Percentiles rank a stretch among this genome's conserved stretches.
These are phyloP conservation scores for Triadica sebifera DNA, from an alignment of 345 rosid species.

Conservation along the genomic window DNA sequence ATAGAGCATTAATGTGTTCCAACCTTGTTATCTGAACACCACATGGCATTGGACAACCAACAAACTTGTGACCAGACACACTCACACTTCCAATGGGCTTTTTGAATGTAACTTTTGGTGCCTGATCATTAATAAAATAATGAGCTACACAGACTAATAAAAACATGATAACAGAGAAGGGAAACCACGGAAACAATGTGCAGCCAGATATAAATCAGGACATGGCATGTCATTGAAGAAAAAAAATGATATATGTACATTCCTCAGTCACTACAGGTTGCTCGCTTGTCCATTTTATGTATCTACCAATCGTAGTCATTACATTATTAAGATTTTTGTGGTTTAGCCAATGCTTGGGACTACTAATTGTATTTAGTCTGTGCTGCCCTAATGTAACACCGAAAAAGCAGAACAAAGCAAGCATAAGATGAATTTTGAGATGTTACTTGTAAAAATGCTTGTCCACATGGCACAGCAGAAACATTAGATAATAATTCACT, in stretches of 20 bases:
- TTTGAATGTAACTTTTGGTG: slow-evolving; percentile 85
- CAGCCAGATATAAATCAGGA: not conserved
- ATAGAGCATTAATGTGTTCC: slow-evolving; percentile 76
- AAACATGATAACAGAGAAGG: too few species aligned
- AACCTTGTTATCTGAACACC: slow-evolving; percentile 91
- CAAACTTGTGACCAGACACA: slow-evolving; percentile 93
- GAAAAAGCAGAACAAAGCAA: not conserved
- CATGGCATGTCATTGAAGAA: not conserved
- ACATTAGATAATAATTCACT: not conserved
- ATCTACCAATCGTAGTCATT: not conserved
- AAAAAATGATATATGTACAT: not conserved
- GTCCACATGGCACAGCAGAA: not conserved
- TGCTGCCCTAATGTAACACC: not conserved
- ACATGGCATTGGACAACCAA: slow-evolving; percentile 98
- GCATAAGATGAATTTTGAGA: not conserved
- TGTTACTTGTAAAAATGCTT: not conserved
- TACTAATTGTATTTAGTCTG: not conserved
- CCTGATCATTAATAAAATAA: slow-evolving; percentile 43
- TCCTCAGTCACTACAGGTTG: not conserved
- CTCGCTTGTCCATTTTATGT: not conserved
- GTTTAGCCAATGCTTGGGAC: not conserved
- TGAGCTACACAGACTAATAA: not conserved
- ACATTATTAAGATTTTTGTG: not conserved
- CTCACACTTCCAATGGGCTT: slow-evolving; percentile 96
- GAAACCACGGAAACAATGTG: not conserved